Evolutionary conservation across 2,329 filamentous ascomycete species (phyloP), one percentile per base, ranked within the genome.

Genomic region (Penicillium sp.): DNA sequence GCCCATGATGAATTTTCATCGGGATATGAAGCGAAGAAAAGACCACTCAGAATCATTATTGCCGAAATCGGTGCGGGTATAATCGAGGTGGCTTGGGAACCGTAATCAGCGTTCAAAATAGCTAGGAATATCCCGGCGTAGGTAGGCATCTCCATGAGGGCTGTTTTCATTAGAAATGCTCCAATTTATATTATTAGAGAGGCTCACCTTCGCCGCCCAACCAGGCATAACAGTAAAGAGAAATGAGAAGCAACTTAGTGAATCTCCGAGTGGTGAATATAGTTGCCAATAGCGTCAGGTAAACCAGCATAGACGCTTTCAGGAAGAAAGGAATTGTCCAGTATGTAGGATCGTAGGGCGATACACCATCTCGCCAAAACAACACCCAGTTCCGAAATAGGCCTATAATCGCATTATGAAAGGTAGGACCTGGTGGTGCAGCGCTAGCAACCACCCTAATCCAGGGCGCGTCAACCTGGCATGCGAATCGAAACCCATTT

Each of bases 281-380:
- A 2, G 75, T 77, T 3, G 74, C 76, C 55, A 78, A 63, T 64
- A 78, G 72, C 37, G 74, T 77, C 11, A 73, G 67, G 60, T 78
- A 78, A 2, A 78, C 74, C 49, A 77, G 56, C 66, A 78, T 75
- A 49, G 71, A 74, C 22, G 74, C 76, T 53, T 77, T 70, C 42
- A 78, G 54, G 58, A 78, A 78, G 59, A 77, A 65, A 43, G 73
- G 72, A 43, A 78, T 66, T 13, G 76, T 76, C 76, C 76, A 78
- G 52, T 78, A 75, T 47, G 75, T 77, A 29, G 68, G 73, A 57
- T 78, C 76, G 56, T 78, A 78, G 44, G 74, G 70, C 42, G 75
- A 69, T 63, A 69, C 73, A 27, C 75, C 76, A 48, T 65, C 64
- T 31, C 73, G 73, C 76, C 76, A 78, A 45, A 63, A 69, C 9